Percentiles rank a stretch among this genome's conserved stretches.
Evolutionary conservation across 495 filamentous ascomycete genomes (phyloP).

Genomic region (Penicillium waksmanii): DNA sequence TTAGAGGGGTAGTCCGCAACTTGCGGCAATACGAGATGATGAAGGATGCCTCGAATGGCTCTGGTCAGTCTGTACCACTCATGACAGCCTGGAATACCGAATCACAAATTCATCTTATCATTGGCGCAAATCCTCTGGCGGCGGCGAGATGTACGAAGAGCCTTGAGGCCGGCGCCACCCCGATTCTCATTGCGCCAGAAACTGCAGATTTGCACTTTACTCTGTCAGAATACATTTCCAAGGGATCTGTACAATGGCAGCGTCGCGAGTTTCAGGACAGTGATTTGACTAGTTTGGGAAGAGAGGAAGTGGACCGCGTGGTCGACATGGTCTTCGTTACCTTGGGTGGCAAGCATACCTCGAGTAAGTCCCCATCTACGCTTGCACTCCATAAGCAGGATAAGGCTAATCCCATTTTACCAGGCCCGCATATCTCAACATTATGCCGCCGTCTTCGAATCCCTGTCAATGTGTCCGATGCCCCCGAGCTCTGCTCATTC

Average conservation of each 20-base stretch:
- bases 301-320: conserved; percentile 74
- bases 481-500: conserved; percentile 87
- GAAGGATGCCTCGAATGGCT: conserved; percentile 37
- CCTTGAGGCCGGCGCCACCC: conserved; percentile 81
- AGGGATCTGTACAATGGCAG: conserved; percentile 73
- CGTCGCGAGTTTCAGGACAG: conserved; percentile 67
- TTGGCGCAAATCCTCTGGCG: conserved; percentile 86
- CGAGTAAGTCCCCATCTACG: conserved; percentile 44
- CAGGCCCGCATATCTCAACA: conserved; percentile 69
- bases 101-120: conserved; percentile 79
- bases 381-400: not conserved
- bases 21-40: conserved; percentile 30
- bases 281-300: conserved; percentile 76
- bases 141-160: conserved; percentile 80
- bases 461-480: conserved; percentile 90
- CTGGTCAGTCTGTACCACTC: conserved; percentile 49
- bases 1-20: conserved; percentile 28
- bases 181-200: conserved; percentile 79
- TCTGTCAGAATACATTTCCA: conserved; percentile 71
- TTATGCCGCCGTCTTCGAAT: conserved; percentile 80
- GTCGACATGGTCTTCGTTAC: conserved; percentile 96
- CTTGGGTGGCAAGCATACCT: conserved; percentile 52
- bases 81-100: conserved; percentile 77
- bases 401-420: conserved; percentile 1
- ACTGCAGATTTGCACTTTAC: conserved; percentile 68